Conservation (phyloP, 2,329 filamentous ascomycete genomes). For the Sporothrix inflata region DNA sequence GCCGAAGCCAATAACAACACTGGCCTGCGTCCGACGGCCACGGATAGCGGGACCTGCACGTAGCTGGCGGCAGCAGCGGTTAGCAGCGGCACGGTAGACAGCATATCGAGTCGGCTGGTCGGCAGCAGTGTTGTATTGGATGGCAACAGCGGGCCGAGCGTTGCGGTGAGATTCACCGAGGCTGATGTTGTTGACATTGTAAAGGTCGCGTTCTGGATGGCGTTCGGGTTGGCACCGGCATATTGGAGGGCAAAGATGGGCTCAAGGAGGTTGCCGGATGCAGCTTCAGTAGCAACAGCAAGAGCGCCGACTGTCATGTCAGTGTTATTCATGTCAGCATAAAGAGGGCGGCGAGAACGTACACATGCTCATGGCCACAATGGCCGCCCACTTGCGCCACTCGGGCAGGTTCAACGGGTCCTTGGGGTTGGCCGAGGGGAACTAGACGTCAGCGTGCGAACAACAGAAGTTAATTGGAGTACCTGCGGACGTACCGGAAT, state of each 20-base stretch:
- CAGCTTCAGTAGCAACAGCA: slow-evolving; percentile 38
- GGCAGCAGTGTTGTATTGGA: slow-evolving; percentile 35
- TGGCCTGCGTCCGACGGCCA: slow-evolving; percentile 44
- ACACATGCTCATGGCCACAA: slow-evolving; percentile 40
- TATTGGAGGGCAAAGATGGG: slow-evolving; percentile 45
- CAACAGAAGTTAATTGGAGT: too few species aligned
- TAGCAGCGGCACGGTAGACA: slow-evolving; percentile 43
- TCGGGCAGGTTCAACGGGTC: slow-evolving; percentile 41
- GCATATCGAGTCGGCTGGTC: slow-evolving; percentile 39
- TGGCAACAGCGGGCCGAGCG: neutral
- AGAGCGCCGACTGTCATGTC: slow-evolving; percentile 35
- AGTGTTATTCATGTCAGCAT: too few species aligned
- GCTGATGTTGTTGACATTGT: neutral
- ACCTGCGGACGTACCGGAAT: too few species aligned
- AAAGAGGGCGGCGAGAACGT: too few species aligned
- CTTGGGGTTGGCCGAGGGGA: slow-evolving; percentile 34
- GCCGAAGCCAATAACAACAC: slow-evolving; percentile 42
- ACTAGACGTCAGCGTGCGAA: slow-evolving; percentile 28
- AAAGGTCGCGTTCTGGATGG: slow-evolving; percentile 38
- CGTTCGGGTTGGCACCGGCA: slow-evolving; percentile 40
- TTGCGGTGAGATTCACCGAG: neutral
- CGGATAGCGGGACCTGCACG: slow-evolving; percentile 46
- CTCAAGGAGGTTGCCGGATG: slow-evolving; percentile 39
- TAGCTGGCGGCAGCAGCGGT: slow-evolving; percentile 44
- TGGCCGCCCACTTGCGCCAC: slow-evolving; percentile 41